These are phyloP conservation scores for Syzygium malaccense DNA, from an alignment of 441 rosid species.

Conservation along the genomic window DNA sequence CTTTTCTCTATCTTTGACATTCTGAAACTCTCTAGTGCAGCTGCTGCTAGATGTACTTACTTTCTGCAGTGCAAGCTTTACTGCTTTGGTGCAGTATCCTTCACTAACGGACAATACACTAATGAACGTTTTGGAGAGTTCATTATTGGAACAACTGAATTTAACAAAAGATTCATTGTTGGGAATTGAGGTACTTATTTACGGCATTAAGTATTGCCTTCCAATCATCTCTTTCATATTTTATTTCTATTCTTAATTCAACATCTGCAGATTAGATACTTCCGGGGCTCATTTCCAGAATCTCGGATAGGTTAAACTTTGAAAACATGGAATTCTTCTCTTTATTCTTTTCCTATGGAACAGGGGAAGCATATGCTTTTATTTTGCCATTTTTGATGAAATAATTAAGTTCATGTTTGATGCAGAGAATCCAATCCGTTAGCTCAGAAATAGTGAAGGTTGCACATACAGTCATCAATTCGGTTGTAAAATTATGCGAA, in stretches of 20 bases:
- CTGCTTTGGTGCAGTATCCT: constrained; percentile 40
- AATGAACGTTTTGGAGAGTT: constrained; percentile 35
- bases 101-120: constrained; percentile 22
- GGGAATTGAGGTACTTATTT: constrained; percentile 48
- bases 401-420: not conserved
- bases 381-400: not conserved
- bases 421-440: constrained; percentile 48
- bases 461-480: constrained; percentile 49
- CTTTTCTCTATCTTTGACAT: not conserved
- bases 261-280: not conserved
- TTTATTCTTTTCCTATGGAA: not conserved
- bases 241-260: not conserved
- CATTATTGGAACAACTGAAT: constrained; percentile 52
- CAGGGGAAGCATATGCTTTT: not conserved
- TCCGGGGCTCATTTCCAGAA: not conserved
- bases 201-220: not conserved
- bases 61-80: constrained; percentile 42
- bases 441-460: constrained; percentile 52
- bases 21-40: constrained; percentile 27
- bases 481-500: constrained; percentile 50
- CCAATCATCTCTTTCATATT: not conserved
- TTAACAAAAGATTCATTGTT: constrained; percentile 41
- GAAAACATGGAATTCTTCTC: not conserved
- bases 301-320: not conserved
- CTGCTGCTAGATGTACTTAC: constrained; percentile 52